phyloP scores from a whole-genome alignment of 306 rosid genomes.

The Fagus sylvatica region DNA sequence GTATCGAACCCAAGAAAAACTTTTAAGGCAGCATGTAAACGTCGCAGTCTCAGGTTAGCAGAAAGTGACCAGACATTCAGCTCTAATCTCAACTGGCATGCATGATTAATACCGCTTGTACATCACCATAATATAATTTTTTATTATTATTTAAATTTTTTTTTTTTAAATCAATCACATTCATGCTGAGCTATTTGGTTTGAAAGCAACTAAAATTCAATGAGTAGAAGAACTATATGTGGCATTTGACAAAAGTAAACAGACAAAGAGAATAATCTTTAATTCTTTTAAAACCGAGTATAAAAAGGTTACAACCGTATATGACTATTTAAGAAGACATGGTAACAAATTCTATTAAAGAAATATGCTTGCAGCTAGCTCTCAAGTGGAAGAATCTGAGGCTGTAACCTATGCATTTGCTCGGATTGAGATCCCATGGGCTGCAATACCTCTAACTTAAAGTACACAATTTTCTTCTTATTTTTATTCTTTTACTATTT shows the following conservation, averaged over 20 bases:
- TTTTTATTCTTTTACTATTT: too few species aligned
- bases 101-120: slow-evolving; percentile 28
- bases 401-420: neutral
- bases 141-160: slow-evolving; percentile 5
- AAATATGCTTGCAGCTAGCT: neutral
- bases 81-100: slow-evolving; percentile 31
- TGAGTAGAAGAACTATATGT: neutral
- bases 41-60: slow-evolving; percentile 15
- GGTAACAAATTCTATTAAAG: neutral
- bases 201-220: slow-evolving; percentile 22
- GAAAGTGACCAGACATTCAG: slow-evolving; percentile 33
- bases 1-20: slow-evolving; percentile 54
- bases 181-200: slow-evolving; percentile 27
- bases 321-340: neutral
- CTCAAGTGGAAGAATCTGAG: neutral
- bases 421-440: too few species aligned
- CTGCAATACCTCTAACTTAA: too few species aligned
- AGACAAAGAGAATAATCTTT: neutral
- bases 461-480: too few species aligned
- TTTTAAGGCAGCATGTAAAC: slow-evolving; percentile 5
- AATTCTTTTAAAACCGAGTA: neutral
- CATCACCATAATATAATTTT: neutral
- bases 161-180: slow-evolving; percentile 9
- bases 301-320: neutral
- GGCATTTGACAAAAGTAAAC: neutral